Evolutionary conservation across 495 filamentous ascomycete species (phyloP).

Genomic region (Neurospora sp.): DNA sequence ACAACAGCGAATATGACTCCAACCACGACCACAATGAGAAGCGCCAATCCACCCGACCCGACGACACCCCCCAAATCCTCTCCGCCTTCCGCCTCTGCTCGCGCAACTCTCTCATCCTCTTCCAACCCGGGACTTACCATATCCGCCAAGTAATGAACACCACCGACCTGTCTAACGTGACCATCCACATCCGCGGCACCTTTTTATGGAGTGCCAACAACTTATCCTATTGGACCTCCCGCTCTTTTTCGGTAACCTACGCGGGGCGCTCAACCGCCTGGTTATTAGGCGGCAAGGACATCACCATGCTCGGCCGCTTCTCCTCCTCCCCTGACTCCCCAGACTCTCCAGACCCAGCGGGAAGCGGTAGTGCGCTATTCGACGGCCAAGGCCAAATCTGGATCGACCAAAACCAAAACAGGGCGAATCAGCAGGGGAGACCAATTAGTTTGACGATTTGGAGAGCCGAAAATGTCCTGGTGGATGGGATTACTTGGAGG

Average conservation of each 20-base stretch:
- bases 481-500: too few species aligned
- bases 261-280: conserved; percentile 30
- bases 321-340: conserved; percentile 2
- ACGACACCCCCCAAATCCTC: conserved; percentile 34
- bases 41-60: conserved; percentile 1
- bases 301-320: conserved; percentile 20
- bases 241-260: conserved; percentile 27
- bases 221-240: conserved; percentile 30
- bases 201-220: conserved; percentile 28
- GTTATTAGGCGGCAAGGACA: conserved; percentile 28
- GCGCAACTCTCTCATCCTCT: conserved; percentile 24
- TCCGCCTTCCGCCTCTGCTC: conserved; percentile 32
- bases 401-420: conserved; percentile 29
- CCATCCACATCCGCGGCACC: conserved; percentile 33
- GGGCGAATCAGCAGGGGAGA: conserved; percentile 17
- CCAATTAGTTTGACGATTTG: too few species aligned
- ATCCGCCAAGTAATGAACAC: conserved; percentile 37
- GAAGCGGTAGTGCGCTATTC: conserved; percentile 26
- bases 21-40: not conserved
- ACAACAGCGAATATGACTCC: too few species aligned
- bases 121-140: conserved; percentile 30
- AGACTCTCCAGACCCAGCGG: too few species aligned
- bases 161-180: conserved; percentile 26
- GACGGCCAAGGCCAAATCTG: conserved; percentile 35
- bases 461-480: too few species aligned